Evolutionary conservation across 169 alveolate genomes (phyloP), one percentile per base, ranked within the genome.

Genomic region (Cryptosporidium sp.): DNA sequence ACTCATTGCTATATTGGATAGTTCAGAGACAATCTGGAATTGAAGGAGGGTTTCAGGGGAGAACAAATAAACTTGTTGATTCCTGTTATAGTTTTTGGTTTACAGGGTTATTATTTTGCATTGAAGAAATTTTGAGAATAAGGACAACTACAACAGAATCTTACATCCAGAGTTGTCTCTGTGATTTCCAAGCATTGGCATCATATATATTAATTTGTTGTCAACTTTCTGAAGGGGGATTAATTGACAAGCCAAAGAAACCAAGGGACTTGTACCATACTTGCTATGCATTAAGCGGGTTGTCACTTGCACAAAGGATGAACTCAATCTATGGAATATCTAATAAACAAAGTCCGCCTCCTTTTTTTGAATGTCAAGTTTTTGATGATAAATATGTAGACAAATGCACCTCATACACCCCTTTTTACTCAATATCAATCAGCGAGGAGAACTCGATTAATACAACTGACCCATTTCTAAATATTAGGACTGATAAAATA

Each of bases 21-120:
- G 85, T 91, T 7, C 89, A 91, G 48, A 95, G 98, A 84, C 96
- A 96, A 92, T 94, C 97, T 91, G 96, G 92, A 16, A 68, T 94
- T 51, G 98, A 97, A 91, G 98, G 99, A 35, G 99, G 99, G 4
- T 98, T 97, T 91, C 97, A 96, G 93, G 99, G 99, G 31, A 95
- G 99, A 80, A 97, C 99, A 45, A 97, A 98, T 93, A 98, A 98
- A 93, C 93, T 98, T 44, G 99, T 97, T 10, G 99, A 98, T 86
- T 92, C 97, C 26, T 98, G 99, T 91, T 98, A 98, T 85, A 95
- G 98, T 48, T 98, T 97, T 92, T 98, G 99, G 99, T 86, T 95
- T 75, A 99, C 99, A 23, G 97, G 98, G 39, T 91, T 95, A 26
- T 93, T 97, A 73, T 96, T 92, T 69, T 48, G 97, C 69, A 52